A percentile compares a stretch with the other conserved stretches of the same genome.
Evolutionary conservation across 2,329 filamentous ascomycete genomes (phyloP).

Genomic region (Fusarium annulatum): DNA sequence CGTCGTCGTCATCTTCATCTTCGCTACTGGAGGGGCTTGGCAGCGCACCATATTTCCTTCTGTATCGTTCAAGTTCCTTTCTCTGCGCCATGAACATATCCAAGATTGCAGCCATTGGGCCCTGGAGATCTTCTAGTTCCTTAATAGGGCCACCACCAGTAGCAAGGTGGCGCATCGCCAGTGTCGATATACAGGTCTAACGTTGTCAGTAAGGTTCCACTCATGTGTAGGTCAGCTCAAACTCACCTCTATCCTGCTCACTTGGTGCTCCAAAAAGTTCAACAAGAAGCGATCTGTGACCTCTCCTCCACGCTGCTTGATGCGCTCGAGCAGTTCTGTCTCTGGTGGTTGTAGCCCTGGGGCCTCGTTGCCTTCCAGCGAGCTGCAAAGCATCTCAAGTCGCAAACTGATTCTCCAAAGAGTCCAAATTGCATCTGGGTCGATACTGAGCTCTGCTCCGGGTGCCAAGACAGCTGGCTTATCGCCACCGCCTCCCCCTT

Average conservation of each 20-base stretch:
- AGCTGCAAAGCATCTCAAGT: constrained; percentile 92
- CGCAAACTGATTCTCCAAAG: constrained; percentile 90
- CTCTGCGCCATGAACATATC: constrained; percentile 69
- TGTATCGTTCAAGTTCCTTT: constrained; percentile 72
- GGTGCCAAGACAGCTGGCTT: constrained; percentile 71
- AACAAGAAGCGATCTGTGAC: constrained; percentile 89
- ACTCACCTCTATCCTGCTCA: constrained; percentile 92
- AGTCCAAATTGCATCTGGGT: constrained; percentile 87
- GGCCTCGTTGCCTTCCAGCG: constrained; percentile 77
- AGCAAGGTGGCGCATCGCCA: constrained; percentile 82
- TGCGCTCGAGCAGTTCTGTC: constrained; percentile 80
- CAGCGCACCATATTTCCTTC: constrained; percentile 62
- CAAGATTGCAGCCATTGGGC: constrained; percentile 80
- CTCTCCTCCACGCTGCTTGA: constrained; percentile 77
- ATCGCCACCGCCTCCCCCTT: constrained; percentile 58
- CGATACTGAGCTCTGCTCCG: constrained; percentile 76
- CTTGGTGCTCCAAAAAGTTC: constrained; percentile 93
- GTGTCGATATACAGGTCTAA: constrained; percentile 83
- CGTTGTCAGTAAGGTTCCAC: constrained; percentile 37
- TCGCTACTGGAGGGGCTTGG: constrained; percentile 41
- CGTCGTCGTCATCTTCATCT: constrained; percentile 36
- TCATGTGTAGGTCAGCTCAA: constrained; percentile 70
- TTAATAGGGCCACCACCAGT: constrained; percentile 72
- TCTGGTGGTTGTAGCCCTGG: constrained; percentile 80
- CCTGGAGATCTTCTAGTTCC: constrained; percentile 77